A percentile compares a stretch with the other conserved stretches of the same genome.
Evolutionary conservation across 305 asterid species (phyloP).

Genomic region (Fraxinus dipetala): DNA sequence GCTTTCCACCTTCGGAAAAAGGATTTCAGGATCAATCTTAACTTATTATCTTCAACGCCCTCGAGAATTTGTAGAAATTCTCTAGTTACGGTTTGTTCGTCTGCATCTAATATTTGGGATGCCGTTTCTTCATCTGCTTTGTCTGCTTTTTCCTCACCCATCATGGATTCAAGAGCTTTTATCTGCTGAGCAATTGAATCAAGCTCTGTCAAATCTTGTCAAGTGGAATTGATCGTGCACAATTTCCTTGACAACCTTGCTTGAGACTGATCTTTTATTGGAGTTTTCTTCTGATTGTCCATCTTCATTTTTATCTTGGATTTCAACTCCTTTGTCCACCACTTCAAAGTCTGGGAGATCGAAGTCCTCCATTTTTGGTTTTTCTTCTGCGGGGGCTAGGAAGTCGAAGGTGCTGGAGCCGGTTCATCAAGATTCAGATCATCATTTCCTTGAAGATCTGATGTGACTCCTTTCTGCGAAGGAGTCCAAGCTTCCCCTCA

Average conservation of each 20-base stretch:
- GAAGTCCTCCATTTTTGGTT: constrained; percentile 40
- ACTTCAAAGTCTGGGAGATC: constrained; percentile 78
- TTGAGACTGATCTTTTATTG: constrained; percentile 48
- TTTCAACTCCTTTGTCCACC: constrained; percentile 83
- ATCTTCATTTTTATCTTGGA: constrained; percentile 37
- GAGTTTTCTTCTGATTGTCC: constrained; percentile 44
- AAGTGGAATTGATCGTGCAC: constrained; percentile 64
- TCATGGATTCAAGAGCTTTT: constrained; percentile 79
- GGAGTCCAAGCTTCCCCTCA: constrained; percentile 58
- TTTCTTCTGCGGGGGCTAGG: constrained; percentile 28
- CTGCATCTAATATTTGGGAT: constrained; percentile 60
- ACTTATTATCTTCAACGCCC: constrained; percentile 33
- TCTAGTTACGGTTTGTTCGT: constrained; percentile 71
- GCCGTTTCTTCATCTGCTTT: constrained; percentile 45
- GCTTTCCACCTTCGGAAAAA: constrained; percentile 22
- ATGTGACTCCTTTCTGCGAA: constrained; percentile 38
- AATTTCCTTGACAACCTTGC: constrained; percentile 85
- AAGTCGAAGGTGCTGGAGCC: constrained; percentile 24
- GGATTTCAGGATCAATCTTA: constrained; percentile 19
- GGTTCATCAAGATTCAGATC: constrained; percentile 74
- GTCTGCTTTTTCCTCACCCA: constrained; percentile 42
- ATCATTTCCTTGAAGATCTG: constrained; percentile 56
- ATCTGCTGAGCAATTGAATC: constrained; percentile 87
- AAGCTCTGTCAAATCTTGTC: constrained; percentile 61
- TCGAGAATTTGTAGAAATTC: constrained; percentile 86